These are phyloP conservation scores for Taphrina flavorubra DNA, from an alignment of 1,139 yeast species.

Conservation along the genomic window DNA sequence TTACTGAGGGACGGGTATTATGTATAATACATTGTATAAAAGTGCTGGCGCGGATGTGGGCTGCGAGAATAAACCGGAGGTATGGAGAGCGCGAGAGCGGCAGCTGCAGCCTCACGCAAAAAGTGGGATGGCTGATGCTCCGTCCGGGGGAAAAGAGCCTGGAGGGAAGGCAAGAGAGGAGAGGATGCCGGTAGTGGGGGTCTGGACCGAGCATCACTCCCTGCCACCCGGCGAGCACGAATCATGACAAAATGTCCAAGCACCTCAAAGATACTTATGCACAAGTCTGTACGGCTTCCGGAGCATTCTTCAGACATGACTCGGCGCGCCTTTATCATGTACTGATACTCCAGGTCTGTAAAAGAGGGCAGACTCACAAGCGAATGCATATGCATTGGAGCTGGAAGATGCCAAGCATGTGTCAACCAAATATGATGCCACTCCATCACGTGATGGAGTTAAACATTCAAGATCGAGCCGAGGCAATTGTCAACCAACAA, in stretches of 20 bases:
- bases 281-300: no score
- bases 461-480: not conserved
- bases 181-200: constrained; percentile 3
- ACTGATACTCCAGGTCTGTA: no score
- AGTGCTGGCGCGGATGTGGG: not conserved
- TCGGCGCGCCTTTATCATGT: no score
- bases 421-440: not conserved
- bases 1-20: not conserved
- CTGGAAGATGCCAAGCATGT: not conserved
- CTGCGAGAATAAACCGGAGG: constrained; percentile 21
- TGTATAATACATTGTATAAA: not conserved
- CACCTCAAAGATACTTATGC: no score
- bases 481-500: not conserved
- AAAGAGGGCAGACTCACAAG: no score
- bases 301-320: no score
- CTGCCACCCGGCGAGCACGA: no score
- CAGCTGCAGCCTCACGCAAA: not conserved
- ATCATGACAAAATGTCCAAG: no score
- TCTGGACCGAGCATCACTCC: not conserved
- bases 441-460: not conserved
- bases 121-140: constrained; percentile 11
- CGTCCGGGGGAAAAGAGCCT: constrained; percentile 10
- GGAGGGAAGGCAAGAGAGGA: constrained; percentile 8
- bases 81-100: not conserved
- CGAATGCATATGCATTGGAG: no score